Evolutionary conservation across 2,329 filamentous ascomycete species (phyloP), one percentile per base, ranked within the genome.

Genomic region (Pseudocercospora macadamiae): DNA sequence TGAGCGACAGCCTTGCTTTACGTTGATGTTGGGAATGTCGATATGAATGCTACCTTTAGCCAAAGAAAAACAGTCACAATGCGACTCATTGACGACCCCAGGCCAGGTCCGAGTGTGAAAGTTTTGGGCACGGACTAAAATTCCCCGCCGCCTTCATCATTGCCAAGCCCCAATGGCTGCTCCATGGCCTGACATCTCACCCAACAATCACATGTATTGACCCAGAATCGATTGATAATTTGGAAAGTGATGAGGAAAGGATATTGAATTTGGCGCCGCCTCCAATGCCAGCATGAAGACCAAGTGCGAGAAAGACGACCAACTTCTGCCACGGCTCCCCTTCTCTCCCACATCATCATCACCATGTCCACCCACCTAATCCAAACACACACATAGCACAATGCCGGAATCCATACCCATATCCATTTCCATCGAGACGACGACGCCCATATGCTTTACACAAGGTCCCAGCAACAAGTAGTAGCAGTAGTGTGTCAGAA

Each of bases 311-410:
- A 32, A 6, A 21, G 21, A 18, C 42, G 25, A 4, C 42, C 42
- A 1, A 45, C 28, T 45, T 21, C 21, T 42, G 16, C 37, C 18
- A 4, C 37, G 4, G 18, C 37, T 42, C 12, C 8, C 36, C n/a
- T 39, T 18, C 36, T 18, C 36, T 7, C 12, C 12, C 28, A 32
- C 28, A 6, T 12, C 28, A 32, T 32, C 28, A n/a, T 14, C 34
- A 5, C 7, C n/a, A 6, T 16, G 21, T 25, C 39, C 10, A 5
- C 19, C 21, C 12, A 12, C 14, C n/a, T 47, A 19, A 47, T 47
- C 42, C 42, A 47, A 47, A 47, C 42, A 47, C 14, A 47, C 42
- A 47, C 42, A 47, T 47, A 47, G 42, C 42, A 47, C 21, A 47
- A 47, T 47, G 42, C 42, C 23, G 42, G 16, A 47, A 47, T 25